phyloP scores from a whole-genome alignment of 139 green algal genomes.

The Closterium sp. region DNA sequence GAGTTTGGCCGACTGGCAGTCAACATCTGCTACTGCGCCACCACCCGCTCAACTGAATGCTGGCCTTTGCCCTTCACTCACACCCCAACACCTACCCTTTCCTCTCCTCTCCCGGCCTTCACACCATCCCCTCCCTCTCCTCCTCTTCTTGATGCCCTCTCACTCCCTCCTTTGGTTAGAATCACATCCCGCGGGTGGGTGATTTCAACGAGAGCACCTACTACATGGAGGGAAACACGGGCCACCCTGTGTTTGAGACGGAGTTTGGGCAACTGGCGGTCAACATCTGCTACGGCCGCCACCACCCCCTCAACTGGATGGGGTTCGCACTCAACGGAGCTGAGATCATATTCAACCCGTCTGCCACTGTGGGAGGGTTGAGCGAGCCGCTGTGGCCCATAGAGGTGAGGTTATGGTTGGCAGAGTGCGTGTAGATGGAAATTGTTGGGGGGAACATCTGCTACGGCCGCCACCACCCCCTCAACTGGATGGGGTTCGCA shows the following conservation, averaged over 20 bases:
- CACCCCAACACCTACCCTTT: neutral
- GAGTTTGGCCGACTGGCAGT: slow-evolving; percentile 82
- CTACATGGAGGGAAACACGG: slow-evolving; percentile 96
- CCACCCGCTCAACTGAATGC: slow-evolving; percentile 93
- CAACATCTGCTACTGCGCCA: slow-evolving; percentile 99
- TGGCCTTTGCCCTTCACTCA: too few species aligned
- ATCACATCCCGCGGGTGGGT: slow-evolving; percentile 95
- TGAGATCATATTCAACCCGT: slow-evolving; percentile 97
- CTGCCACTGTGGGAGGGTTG: slow-evolving; percentile 81
- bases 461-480: too few species aligned
- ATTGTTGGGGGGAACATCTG: slow-evolving; percentile 85
- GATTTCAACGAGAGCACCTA: slow-evolving; percentile 98
- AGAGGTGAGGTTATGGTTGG: slow-evolving; percentile 23
- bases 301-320: slow-evolving; percentile 96
- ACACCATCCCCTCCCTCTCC: too few species aligned
- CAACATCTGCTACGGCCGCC: slow-evolving; percentile 83
- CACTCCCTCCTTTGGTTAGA: slow-evolving; percentile 50
- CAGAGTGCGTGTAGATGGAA: neutral
- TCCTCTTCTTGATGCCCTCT: neutral
- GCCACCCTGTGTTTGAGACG: slow-evolving; percentile 89
- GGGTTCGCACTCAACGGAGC: slow-evolving; percentile 94
- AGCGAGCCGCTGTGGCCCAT: slow-evolving; percentile 81
- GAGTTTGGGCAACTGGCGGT: slow-evolving; percentile 77
- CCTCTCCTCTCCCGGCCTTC: too few species aligned
- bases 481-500: too few species aligned